phyloP scores from a whole-genome alignment of 75 land plant species.

The Selaginella moellendorffii region DNA sequence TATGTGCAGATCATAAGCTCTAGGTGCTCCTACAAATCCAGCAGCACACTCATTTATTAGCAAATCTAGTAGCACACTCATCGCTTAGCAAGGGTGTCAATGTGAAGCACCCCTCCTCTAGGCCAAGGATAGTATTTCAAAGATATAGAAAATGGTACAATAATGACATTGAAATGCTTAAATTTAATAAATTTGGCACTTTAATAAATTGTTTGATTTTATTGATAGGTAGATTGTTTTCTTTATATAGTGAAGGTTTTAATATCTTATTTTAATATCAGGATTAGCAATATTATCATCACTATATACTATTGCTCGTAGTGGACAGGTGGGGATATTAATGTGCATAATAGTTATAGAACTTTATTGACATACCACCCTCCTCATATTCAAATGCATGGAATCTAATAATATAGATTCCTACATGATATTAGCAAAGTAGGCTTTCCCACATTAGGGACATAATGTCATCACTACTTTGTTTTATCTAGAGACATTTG shows the following conservation, averaged over 20 bases:
- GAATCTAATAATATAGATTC: background rate
- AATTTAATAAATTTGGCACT: background rate
- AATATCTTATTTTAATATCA: background rate
- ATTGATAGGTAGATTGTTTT: background rate
- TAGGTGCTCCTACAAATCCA: background rate
- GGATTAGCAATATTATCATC: background rate
- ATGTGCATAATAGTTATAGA: background rate
- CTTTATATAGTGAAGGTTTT: background rate
- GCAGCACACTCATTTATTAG: background rate
- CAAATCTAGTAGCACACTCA: background rate
- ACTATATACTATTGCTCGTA: background rate
- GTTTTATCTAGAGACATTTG: slow-evolving; percentile 2
- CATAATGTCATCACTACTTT: background rate
- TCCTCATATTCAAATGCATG: slow-evolving; percentile 5
- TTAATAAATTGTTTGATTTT: background rate
- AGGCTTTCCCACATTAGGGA: slow-evolving; percentile 4
- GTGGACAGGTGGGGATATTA: background rate
- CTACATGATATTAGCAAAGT: background rate
- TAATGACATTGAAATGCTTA: background rate
- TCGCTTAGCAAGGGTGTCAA: background rate
- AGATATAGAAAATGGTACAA: background rate
- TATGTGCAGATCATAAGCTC: background rate
- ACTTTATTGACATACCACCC: background rate
- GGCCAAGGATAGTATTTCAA: background rate
- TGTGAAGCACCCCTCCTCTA: background rate